phyloP scores from a whole-genome alignment of 1,139 yeast species.

The Suhomyces taliae region DNA sequence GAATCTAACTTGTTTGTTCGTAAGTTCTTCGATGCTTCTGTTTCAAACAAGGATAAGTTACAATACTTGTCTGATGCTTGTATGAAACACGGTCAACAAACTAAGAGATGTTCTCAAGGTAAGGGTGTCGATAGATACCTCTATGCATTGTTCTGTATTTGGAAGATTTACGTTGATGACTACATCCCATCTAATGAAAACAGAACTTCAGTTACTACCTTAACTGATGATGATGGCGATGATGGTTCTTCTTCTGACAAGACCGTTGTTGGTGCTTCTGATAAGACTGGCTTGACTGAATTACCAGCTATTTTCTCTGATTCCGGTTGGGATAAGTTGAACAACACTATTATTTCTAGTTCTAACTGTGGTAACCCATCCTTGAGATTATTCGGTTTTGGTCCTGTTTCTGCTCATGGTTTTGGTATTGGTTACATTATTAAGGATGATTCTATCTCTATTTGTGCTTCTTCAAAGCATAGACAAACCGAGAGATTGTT shows the following conservation, averaged over 20 bases:
- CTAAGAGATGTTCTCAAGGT: constrained; percentile 70
- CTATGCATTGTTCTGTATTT: constrained; percentile 82
- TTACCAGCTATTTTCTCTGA: constrained; percentile 65
- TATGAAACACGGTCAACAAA: constrained; percentile 62
- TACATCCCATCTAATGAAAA: constrained; percentile 9
- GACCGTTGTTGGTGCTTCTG: constrained; percentile 18
- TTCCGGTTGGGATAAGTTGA: constrained; percentile 65
- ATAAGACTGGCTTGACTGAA: constrained; percentile 21
- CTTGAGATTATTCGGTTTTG: constrained; percentile 83
- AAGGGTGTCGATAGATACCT: constrained; percentile 89
- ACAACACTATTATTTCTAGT: constrained; percentile 49
- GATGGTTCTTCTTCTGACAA: constrained; percentile 20
- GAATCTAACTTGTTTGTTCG: constrained; percentile 83
- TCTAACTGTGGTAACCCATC: constrained; percentile 75
- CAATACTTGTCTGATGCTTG: constrained; percentile 68
- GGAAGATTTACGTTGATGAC: constrained; percentile 68
- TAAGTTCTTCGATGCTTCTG: constrained; percentile 72
- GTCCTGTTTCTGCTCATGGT: constrained; percentile 88
- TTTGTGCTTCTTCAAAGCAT: constrained; percentile 88
- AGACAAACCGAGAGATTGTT: constrained; percentile 84
- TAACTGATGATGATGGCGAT: constrained; percentile 20
- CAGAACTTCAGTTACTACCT: constrained; percentile 16
- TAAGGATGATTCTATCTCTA: constrained; percentile 78
- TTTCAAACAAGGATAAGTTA: constrained; percentile 61
- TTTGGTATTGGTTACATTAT: constrained; percentile 91